phyloP scores from a whole-genome alignment of 2,329 filamentous ascomycete genomes.

The Aspergillus ibericus region DNA sequence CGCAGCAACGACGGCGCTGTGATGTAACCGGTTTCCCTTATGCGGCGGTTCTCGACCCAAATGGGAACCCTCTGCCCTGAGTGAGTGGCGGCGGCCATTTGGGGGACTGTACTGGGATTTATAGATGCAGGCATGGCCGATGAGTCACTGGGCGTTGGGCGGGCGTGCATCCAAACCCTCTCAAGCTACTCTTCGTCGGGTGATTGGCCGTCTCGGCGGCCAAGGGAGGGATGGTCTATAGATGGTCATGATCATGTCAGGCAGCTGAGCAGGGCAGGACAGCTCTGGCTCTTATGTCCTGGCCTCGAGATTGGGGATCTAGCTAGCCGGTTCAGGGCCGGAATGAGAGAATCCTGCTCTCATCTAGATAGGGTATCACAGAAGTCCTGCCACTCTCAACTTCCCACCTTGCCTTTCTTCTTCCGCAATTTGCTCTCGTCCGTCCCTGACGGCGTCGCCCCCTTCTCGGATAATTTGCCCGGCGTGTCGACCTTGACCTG shows the following conservation, averaged over 20 bases:
- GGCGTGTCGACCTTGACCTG: slow-evolving; percentile 36
- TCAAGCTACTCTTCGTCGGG: not conserved
- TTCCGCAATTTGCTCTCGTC: slow-evolving; percentile 38
- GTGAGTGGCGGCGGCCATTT: not conserved
- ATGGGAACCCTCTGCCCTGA: not conserved
- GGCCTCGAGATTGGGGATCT: not conserved
- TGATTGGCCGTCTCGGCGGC: not conserved
- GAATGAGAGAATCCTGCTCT: not conserved
- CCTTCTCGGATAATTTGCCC: slow-evolving; percentile 31
- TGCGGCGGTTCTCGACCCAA: not conserved
- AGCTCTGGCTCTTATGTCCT: not conserved
- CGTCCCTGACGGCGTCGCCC: slow-evolving; percentile 33
- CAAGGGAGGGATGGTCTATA: no score
- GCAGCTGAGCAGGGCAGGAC: not conserved
- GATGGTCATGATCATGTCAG: not conserved
- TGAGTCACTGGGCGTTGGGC: not conserved
- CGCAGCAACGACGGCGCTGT: not conserved
- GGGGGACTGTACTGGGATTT: not conserved
- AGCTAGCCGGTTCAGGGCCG: not conserved
- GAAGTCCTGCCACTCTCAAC: slow-evolving; percentile 17
- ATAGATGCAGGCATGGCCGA: not conserved
- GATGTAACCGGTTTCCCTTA: not conserved
- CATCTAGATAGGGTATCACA: slow-evolving; percentile 3
- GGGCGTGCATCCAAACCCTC: not conserved
- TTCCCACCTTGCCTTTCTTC: slow-evolving; percentile 37